phyloP scores from a whole-genome alignment of 2,329 filamentous ascomycete genomes.

The Ascomycota sp. region DNA sequence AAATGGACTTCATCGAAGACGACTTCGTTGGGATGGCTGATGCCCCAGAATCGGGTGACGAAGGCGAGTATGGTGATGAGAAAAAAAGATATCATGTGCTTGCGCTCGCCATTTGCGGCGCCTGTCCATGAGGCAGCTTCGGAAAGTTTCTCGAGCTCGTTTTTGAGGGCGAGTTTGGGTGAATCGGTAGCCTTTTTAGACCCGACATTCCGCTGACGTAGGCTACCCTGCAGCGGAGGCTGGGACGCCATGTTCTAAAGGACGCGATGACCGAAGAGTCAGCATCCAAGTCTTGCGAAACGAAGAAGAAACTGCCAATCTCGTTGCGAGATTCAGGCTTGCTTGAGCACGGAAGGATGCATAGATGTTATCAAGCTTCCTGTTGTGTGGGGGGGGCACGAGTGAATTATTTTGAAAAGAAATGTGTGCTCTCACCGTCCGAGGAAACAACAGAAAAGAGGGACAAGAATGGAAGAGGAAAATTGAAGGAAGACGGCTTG shows the following conservation, averaged over 20 bases:
- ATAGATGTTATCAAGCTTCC: no score
- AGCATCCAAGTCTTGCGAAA: conserved; percentile 1
- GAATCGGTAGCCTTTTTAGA: conserved; percentile 25
- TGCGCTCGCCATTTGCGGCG: conserved; percentile 41
- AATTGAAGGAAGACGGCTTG: no score
- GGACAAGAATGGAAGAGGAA: no score
- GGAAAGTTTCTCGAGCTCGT: conserved; percentile 29
- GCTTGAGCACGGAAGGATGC: no score
- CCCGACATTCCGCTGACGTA: conserved; percentile 37
- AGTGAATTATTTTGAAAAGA: no score
- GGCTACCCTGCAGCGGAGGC: conserved; percentile 31
- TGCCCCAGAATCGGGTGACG: conserved; percentile 84
- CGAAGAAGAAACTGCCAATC: no score
- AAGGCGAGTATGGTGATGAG: conserved; percentile 74
- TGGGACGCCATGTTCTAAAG: conserved; percentile 22
- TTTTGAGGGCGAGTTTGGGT: conserved; percentile 17
- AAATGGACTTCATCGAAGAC: conserved; percentile 99
- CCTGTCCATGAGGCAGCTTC: conserved; percentile 15
- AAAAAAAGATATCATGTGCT: conserved; percentile 61
- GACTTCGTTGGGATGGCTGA: conserved; percentile 85
- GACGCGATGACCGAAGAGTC: conserved; percentile 4
- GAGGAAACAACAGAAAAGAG: no score
- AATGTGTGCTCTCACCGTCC: no score
- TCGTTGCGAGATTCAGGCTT: no score
- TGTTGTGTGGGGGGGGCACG: no score